Evolutionary conservation across 306 rosid species (phyloP), one percentile per base, ranked within the genome.

Genomic region (Castanospermum australe): DNA sequence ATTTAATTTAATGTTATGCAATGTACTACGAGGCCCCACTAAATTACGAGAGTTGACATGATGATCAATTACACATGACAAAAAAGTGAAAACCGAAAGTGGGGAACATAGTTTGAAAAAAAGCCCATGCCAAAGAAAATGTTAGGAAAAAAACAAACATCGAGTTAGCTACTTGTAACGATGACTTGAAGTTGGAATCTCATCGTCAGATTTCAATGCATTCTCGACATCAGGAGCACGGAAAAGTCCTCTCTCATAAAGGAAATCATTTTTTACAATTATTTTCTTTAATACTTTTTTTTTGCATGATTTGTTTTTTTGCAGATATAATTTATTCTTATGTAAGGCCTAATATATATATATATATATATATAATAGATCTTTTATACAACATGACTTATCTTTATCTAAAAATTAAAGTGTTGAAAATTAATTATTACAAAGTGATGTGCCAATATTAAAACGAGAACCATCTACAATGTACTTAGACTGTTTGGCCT

Each of bases 31-130:
- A 57, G 84, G 73, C 55, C 82, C 85, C 73, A 30, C 76, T 11
- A 57, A 18, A 30, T 42, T 54, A 45, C 21, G 13, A 80, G 77
- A 70, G 67, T 80, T 69, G 79, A 80, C 79, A 75, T 35, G 57
- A 51, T 81, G 42, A 39, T 20, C 63, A 32, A 77, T 52, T 64
- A 54, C 21, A 52, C 22, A 42, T 80, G 56, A 20, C 62, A 24
- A 59, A 36, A 73, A 73, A 81, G 74, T 21, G 48, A 75, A 24
- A 60, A 61, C 67, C 68, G 57, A 61, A 54, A 78, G 84, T 78
- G 82, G 84, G 81, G 62, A 48, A 68, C 86, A 68, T 14, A 67
- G 79, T 74, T 82, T 68, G 72, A 74, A 85, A 85, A 51, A 17
- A 64, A 78, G 78, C 77, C 62, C 85, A 74, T 74, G 81, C 73